Evolutionary conservation across 2,329 filamentous ascomycete species (phyloP).

Genomic region (Arthrinium puccinioides): DNA sequence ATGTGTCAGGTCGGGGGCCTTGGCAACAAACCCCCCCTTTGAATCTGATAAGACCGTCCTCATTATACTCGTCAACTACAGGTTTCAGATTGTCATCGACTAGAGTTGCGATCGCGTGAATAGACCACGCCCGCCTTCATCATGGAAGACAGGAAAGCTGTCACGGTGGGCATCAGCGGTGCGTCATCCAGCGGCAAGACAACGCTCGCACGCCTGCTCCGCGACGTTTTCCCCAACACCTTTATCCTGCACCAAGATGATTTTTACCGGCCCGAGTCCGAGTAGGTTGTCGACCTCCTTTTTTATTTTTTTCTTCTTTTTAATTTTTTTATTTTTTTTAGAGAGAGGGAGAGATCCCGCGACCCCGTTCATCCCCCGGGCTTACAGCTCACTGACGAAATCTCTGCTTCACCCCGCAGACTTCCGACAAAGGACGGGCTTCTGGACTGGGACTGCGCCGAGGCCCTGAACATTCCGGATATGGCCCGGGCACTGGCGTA

Average conservation of each 20-base stretch:
- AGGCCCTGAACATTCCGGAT: slow-evolving; percentile 63
- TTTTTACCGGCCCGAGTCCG: slow-evolving; percentile 77
- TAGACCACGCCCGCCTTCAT: background rate
- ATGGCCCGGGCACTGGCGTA: slow-evolving; percentile 62
- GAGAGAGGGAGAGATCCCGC: background rate
- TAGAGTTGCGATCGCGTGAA: background rate
- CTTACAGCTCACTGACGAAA: no score
- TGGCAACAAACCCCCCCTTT: no score
- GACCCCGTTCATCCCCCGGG: no score
- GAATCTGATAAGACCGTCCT: background rate
- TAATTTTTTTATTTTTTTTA: background rate
- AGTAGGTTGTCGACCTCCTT: slow-evolving; percentile 33
- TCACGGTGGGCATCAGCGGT: slow-evolving; percentile 78
- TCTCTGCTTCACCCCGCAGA: slow-evolving; percentile 26
- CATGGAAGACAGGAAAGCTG: slow-evolving; percentile 31
- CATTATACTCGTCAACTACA: no score
- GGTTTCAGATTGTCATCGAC: no score
- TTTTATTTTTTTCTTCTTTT: no score
- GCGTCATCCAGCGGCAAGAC: slow-evolving; percentile 94
- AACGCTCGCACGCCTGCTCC: slow-evolving; percentile 77
- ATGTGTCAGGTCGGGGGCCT: no score
- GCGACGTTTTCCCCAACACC: slow-evolving; percentile 68
- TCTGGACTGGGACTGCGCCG: slow-evolving; percentile 87
- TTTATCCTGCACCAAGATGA: slow-evolving; percentile 95
- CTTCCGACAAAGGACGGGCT: slow-evolving; percentile 53